Conservation (phyloP, 179 eudicot genomes). For the Heliamphora pulchella region DNA sequence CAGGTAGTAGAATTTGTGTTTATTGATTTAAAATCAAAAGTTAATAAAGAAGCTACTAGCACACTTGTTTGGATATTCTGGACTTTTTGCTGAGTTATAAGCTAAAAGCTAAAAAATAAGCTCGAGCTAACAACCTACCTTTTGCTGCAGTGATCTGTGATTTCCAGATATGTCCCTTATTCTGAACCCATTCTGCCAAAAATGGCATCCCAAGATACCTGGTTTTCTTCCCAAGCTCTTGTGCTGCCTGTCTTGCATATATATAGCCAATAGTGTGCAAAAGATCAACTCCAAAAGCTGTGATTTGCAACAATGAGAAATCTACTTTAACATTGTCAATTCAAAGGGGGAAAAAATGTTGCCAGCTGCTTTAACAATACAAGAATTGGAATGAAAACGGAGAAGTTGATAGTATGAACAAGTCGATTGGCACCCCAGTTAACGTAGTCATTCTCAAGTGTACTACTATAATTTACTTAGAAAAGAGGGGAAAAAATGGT, state of each 20-base stretch:
- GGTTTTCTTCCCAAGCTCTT: slow-evolving; percentile 88
- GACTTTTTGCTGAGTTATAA: too few species aligned
- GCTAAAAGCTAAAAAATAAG: too few species aligned
- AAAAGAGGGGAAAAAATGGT: neutral
- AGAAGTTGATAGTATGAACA: neutral
- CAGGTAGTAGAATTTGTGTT: too few species aligned
- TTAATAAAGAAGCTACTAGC: too few species aligned
- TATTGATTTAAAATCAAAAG: too few species aligned
- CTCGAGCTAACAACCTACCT: slow-evolving; percentile 32
- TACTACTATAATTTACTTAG: neutral
- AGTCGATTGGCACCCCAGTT: neutral
- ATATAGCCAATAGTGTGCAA: slow-evolving; percentile 77
- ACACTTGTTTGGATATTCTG: too few species aligned
- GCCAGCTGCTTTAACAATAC: neutral
- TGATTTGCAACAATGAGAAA: neutral
- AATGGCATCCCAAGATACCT: slow-evolving; percentile 82
- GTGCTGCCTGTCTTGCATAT: slow-evolving; percentile 88
- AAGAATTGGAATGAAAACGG: neutral
- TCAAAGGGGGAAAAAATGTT: neutral
- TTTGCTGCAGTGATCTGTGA: slow-evolving; percentile 94
- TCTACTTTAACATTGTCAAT: neutral
- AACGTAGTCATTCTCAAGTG: neutral
- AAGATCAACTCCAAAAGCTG: slow-evolving; percentile 78
- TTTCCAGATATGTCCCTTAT: slow-evolving; percentile 84
- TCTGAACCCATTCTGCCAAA: slow-evolving; percentile 89